phyloP scores from a whole-genome alignment of 306 rosid species.

The Acmispon strigosus region DNA sequence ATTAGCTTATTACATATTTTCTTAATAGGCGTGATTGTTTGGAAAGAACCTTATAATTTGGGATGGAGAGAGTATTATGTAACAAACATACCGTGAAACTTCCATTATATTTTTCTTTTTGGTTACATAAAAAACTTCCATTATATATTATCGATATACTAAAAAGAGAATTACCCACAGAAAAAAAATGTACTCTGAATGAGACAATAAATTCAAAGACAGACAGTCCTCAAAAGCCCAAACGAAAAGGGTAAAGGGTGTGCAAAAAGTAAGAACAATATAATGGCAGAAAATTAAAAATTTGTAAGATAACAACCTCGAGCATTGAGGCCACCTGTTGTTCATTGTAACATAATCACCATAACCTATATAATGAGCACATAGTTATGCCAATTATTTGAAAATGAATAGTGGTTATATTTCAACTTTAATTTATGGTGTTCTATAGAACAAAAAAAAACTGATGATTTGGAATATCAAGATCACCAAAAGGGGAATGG shows the following conservation, averaged over 20 bases:
- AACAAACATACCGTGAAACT: too few species aligned
- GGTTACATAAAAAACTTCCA: too few species aligned
- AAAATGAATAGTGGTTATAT: not conserved
- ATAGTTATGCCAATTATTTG: conserved; percentile 5
- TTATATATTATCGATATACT: too few species aligned
- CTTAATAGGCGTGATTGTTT: too few species aligned
- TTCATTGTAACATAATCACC: not conserved
- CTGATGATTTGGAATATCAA: conserved; percentile 40
- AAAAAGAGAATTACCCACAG: too few species aligned
- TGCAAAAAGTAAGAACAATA: not conserved
- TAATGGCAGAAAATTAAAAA: not conserved
- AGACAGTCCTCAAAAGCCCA: not conserved
- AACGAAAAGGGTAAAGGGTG: not conserved
- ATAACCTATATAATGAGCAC: not conserved
- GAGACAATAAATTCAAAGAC: not conserved
- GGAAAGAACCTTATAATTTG: too few species aligned
- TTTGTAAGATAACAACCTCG: conserved; percentile 14
- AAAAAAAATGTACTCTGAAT: too few species aligned
- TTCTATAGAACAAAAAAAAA: not conserved
- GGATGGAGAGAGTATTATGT: too few species aligned
- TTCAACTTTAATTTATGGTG: conserved; percentile 4
- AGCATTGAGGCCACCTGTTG: conserved; percentile 23
- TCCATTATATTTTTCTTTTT: too few species aligned
- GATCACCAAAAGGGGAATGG: conserved; percentile 28
- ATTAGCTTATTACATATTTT: too few species aligned